phyloP scores from a whole-genome alignment of 176 grass and related monocot species.

The Leersia perrieri region DNA sequence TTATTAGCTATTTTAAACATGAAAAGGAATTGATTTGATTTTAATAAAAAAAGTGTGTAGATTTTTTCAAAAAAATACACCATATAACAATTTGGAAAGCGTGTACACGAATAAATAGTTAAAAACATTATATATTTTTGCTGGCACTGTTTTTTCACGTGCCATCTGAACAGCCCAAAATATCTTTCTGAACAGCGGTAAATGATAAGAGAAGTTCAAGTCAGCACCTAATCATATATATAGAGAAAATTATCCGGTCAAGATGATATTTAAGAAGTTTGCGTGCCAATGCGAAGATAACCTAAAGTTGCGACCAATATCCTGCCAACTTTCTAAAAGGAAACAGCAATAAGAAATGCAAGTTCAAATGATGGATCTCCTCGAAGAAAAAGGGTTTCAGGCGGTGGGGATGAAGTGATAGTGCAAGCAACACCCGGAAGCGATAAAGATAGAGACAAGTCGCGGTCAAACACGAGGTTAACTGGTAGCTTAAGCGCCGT shows the following conservation, averaged over 20 bases:
- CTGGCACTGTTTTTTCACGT: no score
- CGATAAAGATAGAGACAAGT: neutral
- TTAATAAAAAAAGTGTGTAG: no score
- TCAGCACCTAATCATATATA: neutral
- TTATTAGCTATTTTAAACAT: no score
- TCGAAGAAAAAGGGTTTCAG: neutral
- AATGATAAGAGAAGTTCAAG: neutral
- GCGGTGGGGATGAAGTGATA: neutral
- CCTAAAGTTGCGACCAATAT: neutral
- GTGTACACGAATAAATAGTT: no score
- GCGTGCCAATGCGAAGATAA: neutral
- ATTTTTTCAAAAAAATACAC: no score
- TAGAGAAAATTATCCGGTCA: neutral
- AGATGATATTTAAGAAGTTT: neutral
- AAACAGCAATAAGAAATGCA: neutral
- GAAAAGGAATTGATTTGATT: no score
- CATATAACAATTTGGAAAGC: no score
- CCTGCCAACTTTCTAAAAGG: neutral
- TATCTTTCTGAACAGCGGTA: neutral
- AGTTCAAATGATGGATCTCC: neutral
- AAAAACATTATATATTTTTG: no score
- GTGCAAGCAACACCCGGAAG: neutral
- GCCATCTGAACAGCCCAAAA: no score
- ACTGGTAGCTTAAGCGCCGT: neutral
- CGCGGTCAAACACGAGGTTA: neutral